Evolutionary conservation across 2,329 filamentous ascomycete species (phyloP).

Genomic region (Colletotrichum sp.): DNA sequence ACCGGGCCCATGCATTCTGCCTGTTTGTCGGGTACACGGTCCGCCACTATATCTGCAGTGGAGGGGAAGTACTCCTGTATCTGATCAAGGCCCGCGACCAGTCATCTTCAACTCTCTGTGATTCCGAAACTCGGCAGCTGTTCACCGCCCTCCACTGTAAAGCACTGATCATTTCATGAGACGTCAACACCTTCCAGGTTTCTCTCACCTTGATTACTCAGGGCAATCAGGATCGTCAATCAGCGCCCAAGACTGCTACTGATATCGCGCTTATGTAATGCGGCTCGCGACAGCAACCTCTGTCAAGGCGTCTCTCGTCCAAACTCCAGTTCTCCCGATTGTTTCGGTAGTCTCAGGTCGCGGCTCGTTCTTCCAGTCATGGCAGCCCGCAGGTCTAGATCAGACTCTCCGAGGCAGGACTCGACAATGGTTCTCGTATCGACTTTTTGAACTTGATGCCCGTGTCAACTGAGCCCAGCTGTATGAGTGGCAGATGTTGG

Average conservation of each 20-base stretch:
- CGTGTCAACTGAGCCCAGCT: not conserved
- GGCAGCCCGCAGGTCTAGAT: not conserved
- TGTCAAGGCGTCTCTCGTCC: not conserved
- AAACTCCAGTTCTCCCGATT: not conserved
- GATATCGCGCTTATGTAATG: not conserved
- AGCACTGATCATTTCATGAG: conserved; percentile 16
- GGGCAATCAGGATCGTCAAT: not conserved
- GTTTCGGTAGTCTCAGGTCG: not conserved
- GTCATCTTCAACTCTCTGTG: conserved; percentile 9
- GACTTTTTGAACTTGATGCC: not conserved
- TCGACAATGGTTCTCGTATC: not conserved
- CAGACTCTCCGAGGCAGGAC: not conserved
- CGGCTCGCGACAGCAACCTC: not conserved
- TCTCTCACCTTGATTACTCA: conserved; percentile 3
- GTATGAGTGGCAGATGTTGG: not conserved
- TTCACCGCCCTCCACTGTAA: conserved; percentile 7
- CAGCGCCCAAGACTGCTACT: not conserved
- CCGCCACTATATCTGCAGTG: not conserved
- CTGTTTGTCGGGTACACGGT: not conserved
- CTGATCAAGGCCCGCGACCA: not conserved
- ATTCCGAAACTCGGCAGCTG: conserved; percentile 20
- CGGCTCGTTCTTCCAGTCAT: not conserved
- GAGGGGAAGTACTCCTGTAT: not conserved
- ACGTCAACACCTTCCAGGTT: not conserved
- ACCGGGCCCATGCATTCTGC: conserved; percentile 1